Base-by-base conservation (phyloP, 495 filamentous ascomycete species). In the Bryoglossum gracile region DNA sequence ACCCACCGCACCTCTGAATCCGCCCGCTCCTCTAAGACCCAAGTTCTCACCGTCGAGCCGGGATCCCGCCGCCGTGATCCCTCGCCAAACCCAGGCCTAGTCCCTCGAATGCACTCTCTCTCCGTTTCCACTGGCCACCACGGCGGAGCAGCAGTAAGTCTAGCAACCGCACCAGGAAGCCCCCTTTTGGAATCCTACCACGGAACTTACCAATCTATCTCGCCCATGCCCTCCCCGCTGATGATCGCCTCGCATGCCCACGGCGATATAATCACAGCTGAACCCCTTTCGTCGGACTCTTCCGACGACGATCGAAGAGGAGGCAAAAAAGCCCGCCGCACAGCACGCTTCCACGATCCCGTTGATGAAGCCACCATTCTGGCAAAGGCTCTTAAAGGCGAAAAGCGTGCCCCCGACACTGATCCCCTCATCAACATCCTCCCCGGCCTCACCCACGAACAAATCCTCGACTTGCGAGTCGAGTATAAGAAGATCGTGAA, bases 151-250 rank as follows among this genome's bases (percentile, higher is more conserved):
- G 56, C 63, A 13, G 22, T 72, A 26, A 71, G 66, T 35, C 63
- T 76, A 13, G 50, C 67, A 35, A 61, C 69, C 33, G 76, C 84
- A 8, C 86, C 87, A 1, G 77, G 82, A 8, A 92, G 86, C 48
- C 92, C 92, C 0, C 71, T 96, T 14, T 75, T 95, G 10, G 92
- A 96, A 65, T 84, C 92, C 1, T 98, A 98, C 66, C 82, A 82
- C 49, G 92, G 92, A 5, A 95, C 89, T 1, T 98, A 94, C 60
- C 92, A 98, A 65, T 86, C 85, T 43, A 87, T 96, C 56, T 94
- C 90, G 1, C 91, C 92, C 1, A 92, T 95, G 87, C 90, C 90
- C 0, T 89, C 86, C 0, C 86, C 91, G 0, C 68, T 75, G 26
- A 64, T 78, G 22, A 66, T 75, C 1, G 64, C 74, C 18, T 43